Evolutionary conservation across 129 eudicot species (phyloP).

Genomic region (Helichrysum umbraculigerum): DNA sequence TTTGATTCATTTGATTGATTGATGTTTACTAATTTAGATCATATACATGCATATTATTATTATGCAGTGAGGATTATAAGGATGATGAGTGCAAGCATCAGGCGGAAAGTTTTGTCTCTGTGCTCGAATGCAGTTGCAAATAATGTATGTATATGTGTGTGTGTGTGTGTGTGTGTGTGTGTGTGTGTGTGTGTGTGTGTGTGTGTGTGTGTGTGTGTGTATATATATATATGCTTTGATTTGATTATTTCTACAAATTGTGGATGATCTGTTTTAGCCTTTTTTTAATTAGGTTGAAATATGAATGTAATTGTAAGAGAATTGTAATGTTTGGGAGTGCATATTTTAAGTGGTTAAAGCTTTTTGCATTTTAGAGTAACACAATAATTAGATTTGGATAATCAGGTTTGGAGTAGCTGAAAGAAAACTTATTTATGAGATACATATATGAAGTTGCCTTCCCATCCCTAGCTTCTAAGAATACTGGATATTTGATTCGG

Average conservation of each 20-base stretch:
- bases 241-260: neutral
- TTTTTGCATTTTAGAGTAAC: no score
- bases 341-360: neutral
- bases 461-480: neutral
- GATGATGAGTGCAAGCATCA: conserved; percentile 39
- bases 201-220: no score
- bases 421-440: neutral
- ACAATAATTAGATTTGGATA: neutral
- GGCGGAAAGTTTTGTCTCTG: conserved; percentile 37
- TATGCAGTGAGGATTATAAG: conserved; percentile 29
- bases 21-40: no score
- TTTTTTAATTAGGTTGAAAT: neutral
- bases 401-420: neutral
- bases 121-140: conserved; percentile 35
- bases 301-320: neutral
- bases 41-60: neutral
- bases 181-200: no score
- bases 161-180: no score
- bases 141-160: conserved; percentile 22
- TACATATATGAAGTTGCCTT: neutral
- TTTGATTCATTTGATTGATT: neutral
- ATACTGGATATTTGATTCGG: neutral
- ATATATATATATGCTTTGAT: no score
- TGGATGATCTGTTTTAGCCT: neutral
- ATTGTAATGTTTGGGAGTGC: neutral